A percentile compares a stretch with the other conserved stretches of the same genome.
Evolutionary conservation across 2,329 filamentous ascomycete genomes (phyloP).

Genomic region (Myriosclerotinia duriaeana): DNA sequence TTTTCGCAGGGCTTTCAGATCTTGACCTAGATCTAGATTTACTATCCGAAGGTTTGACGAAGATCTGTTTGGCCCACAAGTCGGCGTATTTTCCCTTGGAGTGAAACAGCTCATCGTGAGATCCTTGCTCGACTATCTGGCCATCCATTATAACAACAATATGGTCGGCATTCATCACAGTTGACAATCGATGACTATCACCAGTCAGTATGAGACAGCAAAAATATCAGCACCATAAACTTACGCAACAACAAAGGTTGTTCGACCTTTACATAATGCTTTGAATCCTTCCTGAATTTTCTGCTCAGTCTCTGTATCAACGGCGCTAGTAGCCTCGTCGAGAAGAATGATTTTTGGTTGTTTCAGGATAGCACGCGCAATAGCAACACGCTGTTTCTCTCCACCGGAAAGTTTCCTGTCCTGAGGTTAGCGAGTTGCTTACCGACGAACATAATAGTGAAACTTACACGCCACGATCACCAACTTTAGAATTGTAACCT

Average conservation of each 20-base stretch:
- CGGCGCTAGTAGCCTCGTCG: conserved; percentile 89
- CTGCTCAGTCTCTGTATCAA: conserved; percentile 93
- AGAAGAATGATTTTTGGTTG: conserved; percentile 89
- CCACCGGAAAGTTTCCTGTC: conserved; percentile 82
- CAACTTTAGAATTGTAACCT: conserved; percentile 49
- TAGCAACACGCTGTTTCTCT: conserved; percentile 81
- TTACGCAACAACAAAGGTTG: conserved; percentile 46
- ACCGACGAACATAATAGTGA: not conserved
- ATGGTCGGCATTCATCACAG: conserved; percentile 53
- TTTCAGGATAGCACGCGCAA: conserved; percentile 87
- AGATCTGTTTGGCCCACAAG: conserved; percentile 52
- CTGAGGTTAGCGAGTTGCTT: conserved; percentile 54
- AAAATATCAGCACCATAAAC: conserved; percentile 18
- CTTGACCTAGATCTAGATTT: conserved; percentile 31
- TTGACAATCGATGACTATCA: conserved; percentile 50
- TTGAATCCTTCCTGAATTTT: conserved; percentile 69
- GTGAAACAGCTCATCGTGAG: conserved; percentile 50
- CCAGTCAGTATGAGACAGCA: conserved; percentile 25
- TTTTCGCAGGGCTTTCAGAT: conserved; percentile 35
- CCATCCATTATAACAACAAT: conserved; percentile 56
- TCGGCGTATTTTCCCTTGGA: conserved; percentile 51
- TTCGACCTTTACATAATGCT: conserved; percentile 51
- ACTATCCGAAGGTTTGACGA: conserved; percentile 34
- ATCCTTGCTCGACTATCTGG: conserved; percentile 51
- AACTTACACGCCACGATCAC: conserved; percentile 52